These are phyloP conservation scores for Lathyrus tuberosus DNA, from an alignment of 306 rosid species.

Conservation along the genomic window DNA sequence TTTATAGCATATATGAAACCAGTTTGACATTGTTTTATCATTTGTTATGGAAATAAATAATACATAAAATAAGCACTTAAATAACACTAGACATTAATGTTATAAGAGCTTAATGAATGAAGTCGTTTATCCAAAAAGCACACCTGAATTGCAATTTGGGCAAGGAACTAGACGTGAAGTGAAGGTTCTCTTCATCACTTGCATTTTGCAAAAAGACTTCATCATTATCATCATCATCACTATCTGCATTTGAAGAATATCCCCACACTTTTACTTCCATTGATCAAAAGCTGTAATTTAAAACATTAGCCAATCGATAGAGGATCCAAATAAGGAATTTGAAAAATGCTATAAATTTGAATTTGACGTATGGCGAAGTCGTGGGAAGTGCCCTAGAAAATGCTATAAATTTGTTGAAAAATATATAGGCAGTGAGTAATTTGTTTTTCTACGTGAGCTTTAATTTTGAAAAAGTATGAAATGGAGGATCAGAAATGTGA, in stretches of 20 bases:
- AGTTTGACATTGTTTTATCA: neutral
- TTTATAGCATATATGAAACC: neutral
- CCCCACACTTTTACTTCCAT: slow-evolving; percentile 47
- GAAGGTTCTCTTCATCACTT: slow-evolving; percentile 56
- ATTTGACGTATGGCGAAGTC: too few relatives aligned
- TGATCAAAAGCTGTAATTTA: slow-evolving; percentile 14
- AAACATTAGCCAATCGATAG: too few relatives aligned
- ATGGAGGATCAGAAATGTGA: neutral
- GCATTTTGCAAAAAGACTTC: slow-evolving; percentile 42
- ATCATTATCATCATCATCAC: slow-evolving; percentile 45
- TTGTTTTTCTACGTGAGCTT: too few relatives aligned
- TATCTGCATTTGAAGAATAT: slow-evolving; percentile 48
- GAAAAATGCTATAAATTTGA: too few relatives aligned
- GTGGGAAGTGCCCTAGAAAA: too few relatives aligned
- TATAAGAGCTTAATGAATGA: neutral
- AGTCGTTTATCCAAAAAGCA: too few relatives aligned
- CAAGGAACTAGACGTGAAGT: slow-evolving; percentile 45
- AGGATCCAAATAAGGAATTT: too few relatives aligned
- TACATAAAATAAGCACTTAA: neutral
- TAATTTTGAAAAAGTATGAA: too few relatives aligned
- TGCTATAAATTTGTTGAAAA: too few relatives aligned
- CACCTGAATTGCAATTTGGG: slow-evolving; percentile 74
- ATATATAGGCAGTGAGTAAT: too few relatives aligned
- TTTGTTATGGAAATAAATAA: too few relatives aligned
- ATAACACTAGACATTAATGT: neutral